Base-by-base conservation (phyloP, 805 yeast species). In the Yarrowia osloensis region DNA sequence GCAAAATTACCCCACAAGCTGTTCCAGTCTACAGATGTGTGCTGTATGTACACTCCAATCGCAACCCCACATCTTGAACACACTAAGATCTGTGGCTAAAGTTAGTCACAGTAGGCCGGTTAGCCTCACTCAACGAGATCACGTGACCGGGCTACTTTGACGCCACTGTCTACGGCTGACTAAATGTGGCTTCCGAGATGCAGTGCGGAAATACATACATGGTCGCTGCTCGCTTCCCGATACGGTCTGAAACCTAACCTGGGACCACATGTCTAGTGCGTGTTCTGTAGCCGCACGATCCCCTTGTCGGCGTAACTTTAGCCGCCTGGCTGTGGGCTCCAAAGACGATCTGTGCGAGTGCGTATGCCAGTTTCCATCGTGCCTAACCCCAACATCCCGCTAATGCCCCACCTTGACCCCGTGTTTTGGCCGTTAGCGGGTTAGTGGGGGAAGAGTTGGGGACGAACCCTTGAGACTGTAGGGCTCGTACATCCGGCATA, bases 231-330 rank as follows among this genome's bases (percentile, higher is more conserved):
- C 61, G 44, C 44, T 35, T 35, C 61, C 61, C 61, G 61, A 54
- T 54, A n/a, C 44, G n/a, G 29, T 39, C 15, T 9, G 21, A 24
- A 54, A 54, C 61, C 61, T 54, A 54, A 54, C 61, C 44, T 35
- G 3, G n/a, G 4, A 13, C 17, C 61, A 54, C 31, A 26, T 54
- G 61, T 26, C 26, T 28, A 54, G 22, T 22, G 31, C 44, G 61
- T 37, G 44, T 35, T 2, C 5, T 12, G 29, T 33, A 54, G 61
- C 61, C 61, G 63, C 63, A 57, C 63, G 40, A 35, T 26, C 26
- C 19, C 62, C 44, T 57, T 57, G 63, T 57, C 49, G 40, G 63
- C 63, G 63, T 57, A 57, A 57, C 49, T 57, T 57, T 57, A 57
- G 63, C 63, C 63, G 63, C 63, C 63, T 9, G 31, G 6, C 31